Percentiles rank a stretch among this genome's conserved stretches.
Evolutionary conservation across 352 stramenopile genomes (phyloP).

Genomic region (Globisporangium lucens): DNA sequence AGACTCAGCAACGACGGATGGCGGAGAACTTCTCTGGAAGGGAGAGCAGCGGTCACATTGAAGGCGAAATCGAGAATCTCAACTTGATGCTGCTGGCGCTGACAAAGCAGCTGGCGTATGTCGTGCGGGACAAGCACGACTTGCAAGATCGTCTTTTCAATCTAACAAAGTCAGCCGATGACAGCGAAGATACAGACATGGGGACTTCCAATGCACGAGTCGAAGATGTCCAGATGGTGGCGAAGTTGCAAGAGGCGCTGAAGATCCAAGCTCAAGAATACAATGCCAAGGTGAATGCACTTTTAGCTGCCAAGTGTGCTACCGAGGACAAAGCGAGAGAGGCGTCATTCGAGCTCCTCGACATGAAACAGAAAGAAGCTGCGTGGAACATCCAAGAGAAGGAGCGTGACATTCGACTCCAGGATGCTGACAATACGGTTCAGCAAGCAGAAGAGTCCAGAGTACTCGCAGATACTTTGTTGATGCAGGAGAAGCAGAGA

Average conservation of each 20-base stretch:
- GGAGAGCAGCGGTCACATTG: slow-evolving; percentile 5
- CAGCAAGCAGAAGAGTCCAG: slow-evolving; percentile 28
- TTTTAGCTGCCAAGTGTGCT: slow-evolving; percentile 27
- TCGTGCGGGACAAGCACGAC: slow-evolving; percentile 75
- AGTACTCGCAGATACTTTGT: slow-evolving; percentile 14
- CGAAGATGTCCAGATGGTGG: slow-evolving; percentile 27
- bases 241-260: slow-evolving; percentile 38
- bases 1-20: slow-evolving; percentile 26
- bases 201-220: background rate
- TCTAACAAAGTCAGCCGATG: slow-evolving; percentile 15
- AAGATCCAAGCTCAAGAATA: slow-evolving; percentile 42
- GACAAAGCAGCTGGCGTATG: slow-evolving; percentile 60
- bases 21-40: slow-evolving; percentile 6
- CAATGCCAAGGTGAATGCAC: slow-evolving; percentile 39
- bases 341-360: slow-evolving; percentile 45
- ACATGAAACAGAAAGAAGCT: slow-evolving; percentile 58
- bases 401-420: slow-evolving; percentile 33
- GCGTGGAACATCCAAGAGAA: slow-evolving; percentile 51
- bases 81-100: slow-evolving; percentile 64
- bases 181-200: background rate
- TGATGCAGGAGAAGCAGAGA: slow-evolving; percentile 32
- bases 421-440: slow-evolving; percentile 22
- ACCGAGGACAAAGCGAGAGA: slow-evolving; percentile 46
- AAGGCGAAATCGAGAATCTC: slow-evolving; percentile 51
- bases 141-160: slow-evolving; percentile 41